Base-by-base conservation (phyloP, 345 rosid genomes). In the Ricinus communis region DNA sequence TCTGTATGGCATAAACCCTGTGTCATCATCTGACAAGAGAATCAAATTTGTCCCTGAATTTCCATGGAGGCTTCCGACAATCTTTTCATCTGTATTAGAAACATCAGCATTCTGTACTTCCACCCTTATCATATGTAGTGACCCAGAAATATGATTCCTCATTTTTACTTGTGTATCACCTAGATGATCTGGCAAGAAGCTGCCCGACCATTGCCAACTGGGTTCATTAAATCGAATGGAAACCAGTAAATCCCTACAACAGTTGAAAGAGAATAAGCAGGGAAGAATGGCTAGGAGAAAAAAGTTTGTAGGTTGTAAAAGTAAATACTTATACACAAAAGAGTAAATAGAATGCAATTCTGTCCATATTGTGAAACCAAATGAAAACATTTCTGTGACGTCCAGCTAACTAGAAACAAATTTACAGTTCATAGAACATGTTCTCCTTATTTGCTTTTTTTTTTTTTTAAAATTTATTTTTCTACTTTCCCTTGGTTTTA, bases 121-220 rank as follows among this genome's bases (percentile, higher is more conserved):
- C 67, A 94, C 96, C 40, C 98, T 86, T 81, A 91, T 85, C 90
- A 87, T 91, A 72, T 80, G 85, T 65, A 87, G 54, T n/a, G 82
- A 79, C 66, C 91, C 90, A 77, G 90, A 83, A 36, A 82, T 84
- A 74, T 86, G 85, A 73, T 94, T 91, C 84, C 97, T 73, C 83
- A 90, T 82, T 85, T 94, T 94, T 73, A 94, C 86, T 81, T 91
- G 97, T 51, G 93, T 90, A 79, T 94, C 98, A 67, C 97, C 98
- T 50, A 94, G 82, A 81, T 83, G 89, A 85, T 91, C 97, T 57
- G 98, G 97, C 82, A 87, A 84, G 83, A 93, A 94, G 87, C 97
- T 85, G 76, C 98, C 93, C 3, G 97, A 91, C 98, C 98, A 94
- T 72, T 91, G 89, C 93, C 97, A 94, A 76, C 98, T 97, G 74